These are phyloP conservation scores for Sarocladiaceae sp. DNA, from an alignment of 2,329 filamentous ascomycete species.

Conservation along the genomic window DNA sequence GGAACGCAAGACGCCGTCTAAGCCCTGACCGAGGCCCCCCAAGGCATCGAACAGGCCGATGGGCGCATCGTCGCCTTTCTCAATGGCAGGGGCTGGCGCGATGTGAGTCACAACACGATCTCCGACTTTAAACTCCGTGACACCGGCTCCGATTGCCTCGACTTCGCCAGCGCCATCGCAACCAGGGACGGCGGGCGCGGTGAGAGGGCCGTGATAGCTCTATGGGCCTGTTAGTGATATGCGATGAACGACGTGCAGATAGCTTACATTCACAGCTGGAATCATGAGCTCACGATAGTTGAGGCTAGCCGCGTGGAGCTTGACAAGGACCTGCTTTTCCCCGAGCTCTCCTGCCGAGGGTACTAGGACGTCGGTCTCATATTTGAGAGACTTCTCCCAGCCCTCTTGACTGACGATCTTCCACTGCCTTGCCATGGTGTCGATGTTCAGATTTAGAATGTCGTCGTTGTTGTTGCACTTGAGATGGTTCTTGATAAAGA, in stretches of 20 bases:
- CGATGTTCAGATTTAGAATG: too few species aligned
- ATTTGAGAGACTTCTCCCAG: constrained; percentile 29
- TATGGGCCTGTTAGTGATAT: constrained; percentile 2
- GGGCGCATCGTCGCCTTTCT: constrained; percentile 19
- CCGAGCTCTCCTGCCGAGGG: constrained; percentile 33
- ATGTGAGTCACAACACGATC: constrained; percentile 48
- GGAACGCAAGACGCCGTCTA: constrained; percentile 55
- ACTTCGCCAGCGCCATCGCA: constrained; percentile 40
- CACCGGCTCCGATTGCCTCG: constrained; percentile 47
- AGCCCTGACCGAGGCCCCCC: constrained; percentile 51
- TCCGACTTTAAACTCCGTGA: constrained; percentile 40
- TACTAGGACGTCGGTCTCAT: constrained; percentile 20
- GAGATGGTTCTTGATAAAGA: too few species aligned
- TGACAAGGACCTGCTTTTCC: constrained; percentile 57
- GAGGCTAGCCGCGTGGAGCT: constrained; percentile 44
- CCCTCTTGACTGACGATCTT: constrained; percentile 26
- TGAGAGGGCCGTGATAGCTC: constrained; percentile 19
- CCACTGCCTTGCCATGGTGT: constrained; percentile 27
- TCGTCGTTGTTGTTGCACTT: too few species aligned
- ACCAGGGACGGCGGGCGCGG: constrained; percentile 22
- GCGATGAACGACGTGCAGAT: constrained; percentile 14
- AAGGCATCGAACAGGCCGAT: constrained; percentile 21
- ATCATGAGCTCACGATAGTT: constrained; percentile 47
- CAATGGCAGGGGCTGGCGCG: too few species aligned
- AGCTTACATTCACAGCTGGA: too few species aligned